Base-by-base conservation (phyloP, 805 yeast species). In the Yamadazyma philogaea region DNA sequence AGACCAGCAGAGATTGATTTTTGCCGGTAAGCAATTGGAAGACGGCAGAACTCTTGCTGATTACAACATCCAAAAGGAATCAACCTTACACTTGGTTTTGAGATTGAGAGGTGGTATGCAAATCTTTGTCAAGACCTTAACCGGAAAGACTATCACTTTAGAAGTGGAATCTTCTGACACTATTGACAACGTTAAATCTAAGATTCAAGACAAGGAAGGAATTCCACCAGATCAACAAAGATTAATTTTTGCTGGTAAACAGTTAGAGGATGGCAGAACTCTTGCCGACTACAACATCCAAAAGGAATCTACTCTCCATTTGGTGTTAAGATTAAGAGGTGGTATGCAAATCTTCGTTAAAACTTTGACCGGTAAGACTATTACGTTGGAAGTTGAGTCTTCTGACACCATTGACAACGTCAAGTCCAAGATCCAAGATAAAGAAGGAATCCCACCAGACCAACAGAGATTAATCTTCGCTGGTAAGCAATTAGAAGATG, bases 161-260 rank as follows among this genome's bases (percentile, higher is more conserved):
- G 97, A 90, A 78, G 97, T 89, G 56, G 96, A 90, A 78, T 88
- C 97, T 52, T 87, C 96, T 48, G 97, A 90, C 80, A 88, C 96
- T 52, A 88, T 91, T 67, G 96, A 89, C 81, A 88, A 87, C 62
- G 96, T 90, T 76, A 90, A 88, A 79, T 77, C 93, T 61, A 89
- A 89, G 81, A 89, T 90, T 66, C 96, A 87, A 79, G 96, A 88
- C 78, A 88, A 87, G 77, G 96, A 89, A 72, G 96, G 96, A 64
- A 88, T 89, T 61, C 96, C 97, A 68, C 96, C 96, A 59, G 96
- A 88, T 73, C 96, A 89, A 72, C 97, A 90, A 77, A 84, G 96
- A 77, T 81, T 89, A 61, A 88, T 90, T 77, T 90, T 89, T 62
- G 96, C 96, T 60, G 96, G 96, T 81, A 89, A 88, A 79, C 96